Evolutionary conservation across 345 rosid genomes (phyloP), one percentile per base, ranked within the genome.

Genomic region (Moricandia arvensis): DNA sequence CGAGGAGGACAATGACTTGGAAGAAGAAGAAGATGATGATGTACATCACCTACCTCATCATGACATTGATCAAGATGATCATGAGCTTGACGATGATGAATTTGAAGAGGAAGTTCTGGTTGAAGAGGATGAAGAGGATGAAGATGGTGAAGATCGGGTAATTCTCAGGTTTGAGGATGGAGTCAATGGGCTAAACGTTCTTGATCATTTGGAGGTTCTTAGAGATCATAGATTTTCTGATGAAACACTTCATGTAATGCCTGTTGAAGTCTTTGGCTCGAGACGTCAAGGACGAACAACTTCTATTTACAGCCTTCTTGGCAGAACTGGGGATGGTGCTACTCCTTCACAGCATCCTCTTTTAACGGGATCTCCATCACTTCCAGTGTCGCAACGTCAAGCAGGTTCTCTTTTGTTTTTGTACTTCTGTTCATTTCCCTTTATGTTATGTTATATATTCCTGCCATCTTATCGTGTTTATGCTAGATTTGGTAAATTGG

Each of bases 1-100:
- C 6, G 97, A 89, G n/a, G 97, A 90, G 1, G 95, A 91, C n/a
- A 92, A 90, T 57, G 91, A 86, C 38, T 72, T 87, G 71, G 98
- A 89, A 75, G 97, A 85, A 77, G 98, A 88, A 68, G 98, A 89
- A 75, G 97, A 85, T 74, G 98, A 88, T 81, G 96, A 87, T 82
- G 95, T 85, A 33, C 94, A 88, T 84, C 96, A 89, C 80, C 81
- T 91, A 75, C 86, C 98, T 66, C 98, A 87, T 81, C 89, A 88
- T 68, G 97, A 90, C 74, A 87, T 88, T 8, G 97, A 94, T 85
- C 97, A 91, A 80, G 98, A 94, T 83, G 98, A 91, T 75, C 96
- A 90, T 82, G 98, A 94, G 82, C 88, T 94, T 64, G 97, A 94
- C 80, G 98, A 91, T 83, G 98, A 94, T 77, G 98, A 94, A 81